These are phyloP conservation scores for Starmerella davenportii DNA, from an alignment of 805 yeast species.

Conservation along the genomic window DNA sequence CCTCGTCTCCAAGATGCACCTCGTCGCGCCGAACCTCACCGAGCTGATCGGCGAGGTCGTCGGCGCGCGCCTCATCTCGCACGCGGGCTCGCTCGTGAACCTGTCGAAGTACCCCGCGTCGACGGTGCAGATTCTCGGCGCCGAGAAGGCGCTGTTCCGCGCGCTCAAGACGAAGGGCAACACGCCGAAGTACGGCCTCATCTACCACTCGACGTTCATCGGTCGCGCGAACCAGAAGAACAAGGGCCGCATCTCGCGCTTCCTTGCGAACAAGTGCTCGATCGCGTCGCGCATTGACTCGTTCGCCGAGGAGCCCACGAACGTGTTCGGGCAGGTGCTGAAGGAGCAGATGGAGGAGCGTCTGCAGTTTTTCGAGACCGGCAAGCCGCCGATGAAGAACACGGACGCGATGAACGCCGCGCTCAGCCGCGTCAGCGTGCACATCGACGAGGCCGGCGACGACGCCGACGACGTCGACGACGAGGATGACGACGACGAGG, in stretches of 20 bases:
- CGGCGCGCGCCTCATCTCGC: slow-evolving; percentile 95
- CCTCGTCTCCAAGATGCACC: slow-evolving; percentile 87
- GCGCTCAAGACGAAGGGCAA: slow-evolving; percentile 93
- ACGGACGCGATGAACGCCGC: slow-evolving; percentile 88
- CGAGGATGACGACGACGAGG: slow-evolving; percentile 20
- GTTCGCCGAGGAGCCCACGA: slow-evolving; percentile 86
- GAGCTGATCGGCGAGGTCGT: slow-evolving; percentile 97
- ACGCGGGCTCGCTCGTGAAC: slow-evolving; percentile 93
- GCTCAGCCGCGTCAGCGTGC: slow-evolving; percentile 39
- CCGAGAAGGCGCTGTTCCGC: slow-evolving; percentile 90
- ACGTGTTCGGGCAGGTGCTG: slow-evolving; percentile 74
- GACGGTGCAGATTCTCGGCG: slow-evolving; percentile 93
- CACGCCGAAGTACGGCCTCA: slow-evolving; percentile 90
- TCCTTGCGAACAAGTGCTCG: slow-evolving; percentile 96
- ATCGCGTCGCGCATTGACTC: slow-evolving; percentile 97
- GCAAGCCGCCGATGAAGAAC: slow-evolving; percentile 92
- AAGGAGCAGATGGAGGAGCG: slow-evolving; percentile 97
- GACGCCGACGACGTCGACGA: slow-evolving; percentile 29
- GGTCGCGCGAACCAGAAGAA: slow-evolving; percentile 90
- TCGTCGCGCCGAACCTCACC: slow-evolving; percentile 92
- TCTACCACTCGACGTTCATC: slow-evolving; percentile 85
- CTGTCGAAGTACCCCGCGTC: slow-evolving; percentile 97
- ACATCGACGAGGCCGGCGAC: slow-evolving; percentile 25
- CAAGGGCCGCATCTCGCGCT: slow-evolving; percentile 97
- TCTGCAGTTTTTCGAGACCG: slow-evolving; percentile 86